Conservation (phyloP, 768 basidiomycete species). For the Tulasnella sp. region DNA sequence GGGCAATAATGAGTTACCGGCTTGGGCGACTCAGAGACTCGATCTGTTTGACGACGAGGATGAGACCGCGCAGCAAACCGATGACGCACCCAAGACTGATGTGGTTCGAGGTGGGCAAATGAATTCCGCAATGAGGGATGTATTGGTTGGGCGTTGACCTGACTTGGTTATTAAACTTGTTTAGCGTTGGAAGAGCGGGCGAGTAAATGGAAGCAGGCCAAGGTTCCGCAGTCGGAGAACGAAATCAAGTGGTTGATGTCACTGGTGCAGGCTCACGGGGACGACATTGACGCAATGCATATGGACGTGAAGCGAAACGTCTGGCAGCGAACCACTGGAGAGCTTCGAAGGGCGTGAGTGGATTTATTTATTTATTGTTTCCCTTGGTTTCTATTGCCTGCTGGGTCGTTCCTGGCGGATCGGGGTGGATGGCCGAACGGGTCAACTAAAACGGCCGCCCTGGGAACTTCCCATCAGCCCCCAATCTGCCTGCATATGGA, state of each 20-base stretch:
- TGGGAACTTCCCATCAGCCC: background rate
- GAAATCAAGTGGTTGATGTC: slow-evolving; percentile 63
- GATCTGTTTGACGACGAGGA: slow-evolving; percentile 33
- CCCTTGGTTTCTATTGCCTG: background rate
- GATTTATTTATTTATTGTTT: background rate
- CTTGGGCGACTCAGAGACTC: background rate
- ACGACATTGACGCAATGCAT: slow-evolving; percentile 71
- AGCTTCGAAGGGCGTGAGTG: slow-evolving; percentile 45
- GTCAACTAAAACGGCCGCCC: background rate
- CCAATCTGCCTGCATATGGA: background rate
- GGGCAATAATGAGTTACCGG: background rate
- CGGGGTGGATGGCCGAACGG: background rate
- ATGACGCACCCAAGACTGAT: slow-evolving; percentile 42
- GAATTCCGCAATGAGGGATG: too few relatives aligned
- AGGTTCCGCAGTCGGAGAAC: slow-evolving; percentile 61
- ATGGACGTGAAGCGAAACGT: slow-evolving; percentile 73
- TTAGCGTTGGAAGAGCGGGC: slow-evolving; percentile 63
- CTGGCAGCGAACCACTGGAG: slow-evolving; percentile 79
- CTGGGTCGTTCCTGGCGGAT: background rate
- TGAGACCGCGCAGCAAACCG: background rate
- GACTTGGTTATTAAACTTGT: too few relatives aligned
- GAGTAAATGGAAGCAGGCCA: slow-evolving; percentile 42
- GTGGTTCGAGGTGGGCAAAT: slow-evolving; percentile 38
- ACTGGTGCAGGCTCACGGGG: slow-evolving; percentile 65
- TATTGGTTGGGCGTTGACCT: too few relatives aligned